Base-by-base conservation (phyloP, 2,329 filamentous ascomycete species). In the Acrocalymma vagum region DNA sequence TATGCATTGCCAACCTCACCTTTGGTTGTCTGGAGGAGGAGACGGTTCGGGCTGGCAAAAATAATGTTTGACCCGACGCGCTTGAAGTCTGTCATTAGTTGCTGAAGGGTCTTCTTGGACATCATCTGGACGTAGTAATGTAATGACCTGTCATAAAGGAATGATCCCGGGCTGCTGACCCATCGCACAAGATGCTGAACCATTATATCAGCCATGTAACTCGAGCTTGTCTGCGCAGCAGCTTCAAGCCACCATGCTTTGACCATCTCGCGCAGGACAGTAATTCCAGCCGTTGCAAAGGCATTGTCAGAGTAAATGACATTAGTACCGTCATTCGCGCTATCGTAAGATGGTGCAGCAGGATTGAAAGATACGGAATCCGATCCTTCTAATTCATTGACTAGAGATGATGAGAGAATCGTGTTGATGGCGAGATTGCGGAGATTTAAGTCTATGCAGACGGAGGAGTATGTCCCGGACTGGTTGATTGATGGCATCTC, bases 61-160 rank as follows among this genome's bases (percentile, higher is more conserved):
- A 99, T 83, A 15, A 99, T 86, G 56, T 96, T 90, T 0, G 91
- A 96, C 2, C 94, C 94, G 2, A 99, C 93, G 9, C 93, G 86
- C 45, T 91, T 85, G 74, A 99, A 99, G 65, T 99, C 94, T 0
- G 87, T 88, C 88, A 99, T 96, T 23, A 99, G 82, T 70, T 97
- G 93, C 63, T 96, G 89, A 53, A 99, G 89, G 0, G 95, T 94
- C 70, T 99, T 99, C 53, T 90, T 88, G 22, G 91, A 96, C 87
- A 99, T 95, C 84, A 96, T 94, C 69, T 96, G 93, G 38, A 99
- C 92, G 62, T 99, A 97, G 75, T 96, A 94, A 64, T 97, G 91
- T 51, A 99, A 72, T 5, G 92, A 90, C 4, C 88, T 85, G 71
- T 99, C 95, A 65, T 97, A 99, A 42, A 99, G 85, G 72, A 93